Evolutionary conservation across 495 filamentous ascomycete genomes (phyloP), one percentile per base, ranked within the genome.

Genomic region (Penicillium arizonense): DNA sequence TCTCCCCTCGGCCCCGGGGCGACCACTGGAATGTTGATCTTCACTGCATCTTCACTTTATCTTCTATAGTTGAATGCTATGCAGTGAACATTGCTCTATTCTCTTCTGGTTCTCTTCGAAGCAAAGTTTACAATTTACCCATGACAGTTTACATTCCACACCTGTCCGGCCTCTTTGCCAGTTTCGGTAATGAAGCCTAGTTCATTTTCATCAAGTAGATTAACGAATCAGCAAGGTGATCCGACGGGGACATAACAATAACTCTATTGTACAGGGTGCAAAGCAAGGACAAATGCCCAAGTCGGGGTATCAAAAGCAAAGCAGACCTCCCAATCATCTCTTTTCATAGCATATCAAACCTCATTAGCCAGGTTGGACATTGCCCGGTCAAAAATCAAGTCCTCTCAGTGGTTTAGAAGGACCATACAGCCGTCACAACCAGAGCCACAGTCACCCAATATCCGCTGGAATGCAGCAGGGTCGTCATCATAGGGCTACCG

Each of bases 361-460:
- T 5, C 9, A 35, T 1, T n/a, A 16, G 30, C 30, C 39, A 42
- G 48, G 32, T n/a, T 8, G 35, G 18, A 18, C 28, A 30, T 30
- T 5, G 8, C 28, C 9, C 7, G 8, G 3, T 30, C 28, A 30
- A 30, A 10, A 30, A 30, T 30, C 28, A 30, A 30, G 18, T 18
- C 18, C 1, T n/a, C 26, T 13, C 18, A n/a, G 32, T 59, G 14
- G 16, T 24, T 41, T 59, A 76, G 36, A 77, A 21, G 9, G 56
- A 41, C 64, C 67, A 82, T 8, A 84, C 78, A 10, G 76, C 73
- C 39, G 63, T 69, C 45, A 60, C 69, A 16, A 84, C 82, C 6
- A 82, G 50, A 30, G 76, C 82, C 24, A 79, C 77, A 43, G 83
- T 80, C 21, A 81, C 65, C 83, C 82, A 88, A 66, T 82, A 87